Conservation (phyloP, 805 yeast genomes). For the Barnettozyma populi region DNA sequence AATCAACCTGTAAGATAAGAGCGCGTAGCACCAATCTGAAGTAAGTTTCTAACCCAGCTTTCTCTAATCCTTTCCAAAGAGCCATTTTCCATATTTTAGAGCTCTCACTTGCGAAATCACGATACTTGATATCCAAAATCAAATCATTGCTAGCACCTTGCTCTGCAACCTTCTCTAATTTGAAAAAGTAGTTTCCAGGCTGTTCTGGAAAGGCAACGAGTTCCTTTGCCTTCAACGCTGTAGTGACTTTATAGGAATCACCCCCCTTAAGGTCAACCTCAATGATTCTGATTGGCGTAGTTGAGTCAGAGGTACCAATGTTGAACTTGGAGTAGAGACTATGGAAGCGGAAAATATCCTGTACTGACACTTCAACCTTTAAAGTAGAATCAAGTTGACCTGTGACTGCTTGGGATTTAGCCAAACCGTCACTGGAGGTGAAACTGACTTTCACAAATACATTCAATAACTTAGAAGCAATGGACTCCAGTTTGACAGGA, state of each 20-base stretch:
- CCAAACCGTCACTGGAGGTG: constrained; percentile 1
- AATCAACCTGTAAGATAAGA: constrained; percentile 6
- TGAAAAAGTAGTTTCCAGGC: constrained; percentile 57
- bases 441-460: constrained; percentile 14
- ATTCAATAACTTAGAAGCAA: constrained; percentile 9
- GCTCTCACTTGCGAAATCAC: constrained; percentile 44
- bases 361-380: constrained; percentile 69
- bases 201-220: constrained; percentile 64
- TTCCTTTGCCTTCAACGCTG: constrained; percentile 27
- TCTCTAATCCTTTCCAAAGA: constrained; percentile 12
- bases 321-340: constrained; percentile 62
- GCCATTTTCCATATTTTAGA: constrained; percentile 19
- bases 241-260: constrained; percentile 28
- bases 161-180: constrained; percentile 31
- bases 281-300: constrained; percentile 49
- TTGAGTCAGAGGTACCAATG: constrained; percentile 50
- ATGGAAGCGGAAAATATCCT: constrained; percentile 61
- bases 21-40: neutral
- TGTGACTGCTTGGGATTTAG: constrained; percentile 16
- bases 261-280: constrained; percentile 36
- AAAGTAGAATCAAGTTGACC: constrained; percentile 45
- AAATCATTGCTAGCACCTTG: constrained; percentile 32
- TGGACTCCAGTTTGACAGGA: constrained; percentile 28
- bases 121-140: constrained; percentile 39
- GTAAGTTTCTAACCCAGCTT: constrained; percentile 3